Conservation (phyloP, 108 stramenopile species). For the Conticribra guillardii region DNA sequence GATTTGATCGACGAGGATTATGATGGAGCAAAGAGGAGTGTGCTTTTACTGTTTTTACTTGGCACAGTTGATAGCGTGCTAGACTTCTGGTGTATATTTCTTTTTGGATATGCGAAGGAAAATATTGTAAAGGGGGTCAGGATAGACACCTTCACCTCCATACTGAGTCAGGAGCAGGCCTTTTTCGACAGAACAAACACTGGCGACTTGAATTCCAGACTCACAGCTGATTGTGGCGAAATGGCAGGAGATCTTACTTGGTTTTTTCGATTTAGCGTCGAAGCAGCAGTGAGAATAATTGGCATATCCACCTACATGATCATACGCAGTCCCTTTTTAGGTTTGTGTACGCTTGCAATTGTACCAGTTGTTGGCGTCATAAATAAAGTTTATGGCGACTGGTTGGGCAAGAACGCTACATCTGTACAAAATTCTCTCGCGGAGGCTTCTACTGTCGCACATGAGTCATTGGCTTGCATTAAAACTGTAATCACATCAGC, state of each 20-base stretch:
- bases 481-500: slow-evolving; percentile 90
- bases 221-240: slow-evolving; percentile 88
- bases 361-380: slow-evolving; percentile 82
- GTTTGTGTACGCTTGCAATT: slow-evolving; percentile 72
- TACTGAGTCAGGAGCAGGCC: slow-evolving; percentile 79
- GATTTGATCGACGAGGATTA: slow-evolving; percentile 66
- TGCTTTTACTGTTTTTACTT: slow-evolving; percentile 77
- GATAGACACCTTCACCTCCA: slow-evolving; percentile 68
- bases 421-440: slow-evolving; percentile 86
- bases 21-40: slow-evolving; percentile 67
- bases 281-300: slow-evolving; percentile 82
- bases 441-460: slow-evolving; percentile 79
- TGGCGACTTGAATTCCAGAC: slow-evolving; percentile 80
- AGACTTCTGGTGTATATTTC: slow-evolving; percentile 92
- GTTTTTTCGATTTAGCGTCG: slow-evolving; percentile 91
- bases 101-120: slow-evolving; percentile 89
- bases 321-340: slow-evolving; percentile 71
- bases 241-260: slow-evolving; percentile 91
- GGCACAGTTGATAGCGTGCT: slow-evolving; percentile 79
- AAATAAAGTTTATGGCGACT: slow-evolving; percentile 87
- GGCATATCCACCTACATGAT: slow-evolving; percentile 88
- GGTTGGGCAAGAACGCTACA: slow-evolving; percentile 75
- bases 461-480: slow-evolving; percentile 80
- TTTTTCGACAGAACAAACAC: slow-evolving; percentile 81
- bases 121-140: slow-evolving; percentile 81